These are phyloP conservation scores for Saturnispora saitoi DNA, from an alignment of 805 yeast genomes.

Conservation along the genomic window DNA sequence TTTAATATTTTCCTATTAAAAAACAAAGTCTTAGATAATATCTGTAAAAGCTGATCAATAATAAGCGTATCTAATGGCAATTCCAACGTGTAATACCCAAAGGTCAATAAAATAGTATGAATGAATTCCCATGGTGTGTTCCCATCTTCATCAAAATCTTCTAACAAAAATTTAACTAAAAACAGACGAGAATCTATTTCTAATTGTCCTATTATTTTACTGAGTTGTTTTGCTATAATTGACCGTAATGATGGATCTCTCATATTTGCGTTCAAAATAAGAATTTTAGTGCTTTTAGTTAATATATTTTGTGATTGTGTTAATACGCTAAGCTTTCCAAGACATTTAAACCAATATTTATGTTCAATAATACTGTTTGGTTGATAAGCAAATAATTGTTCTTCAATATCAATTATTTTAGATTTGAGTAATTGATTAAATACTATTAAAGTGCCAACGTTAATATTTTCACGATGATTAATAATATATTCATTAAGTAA, in stretches of 20 bases:
- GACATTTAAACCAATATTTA: not conserved
- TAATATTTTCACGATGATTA: not conserved
- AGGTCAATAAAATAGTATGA: constrained; percentile 51
- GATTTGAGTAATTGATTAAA: not conserved
- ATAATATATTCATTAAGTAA: constrained; percentile 20
- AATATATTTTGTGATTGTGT: not conserved
- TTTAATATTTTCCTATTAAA: constrained; percentile 51
- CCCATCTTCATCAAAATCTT: not conserved
- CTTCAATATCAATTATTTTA: not conserved
- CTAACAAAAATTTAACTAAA: not conserved
- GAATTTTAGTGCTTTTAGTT: constrained; percentile 6
- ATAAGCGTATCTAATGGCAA: not conserved
- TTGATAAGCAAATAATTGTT: not conserved
- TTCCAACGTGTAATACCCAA: constrained; percentile 36
- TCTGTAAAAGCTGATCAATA: constrained; percentile 25
- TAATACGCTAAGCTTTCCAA: not conserved
- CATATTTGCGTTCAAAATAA: constrained; percentile 37
- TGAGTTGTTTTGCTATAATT: constrained; percentile 56
- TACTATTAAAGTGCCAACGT: not conserved
- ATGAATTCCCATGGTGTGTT: not conserved
- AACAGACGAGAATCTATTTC: not conserved
- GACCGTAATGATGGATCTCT: constrained; percentile 53
- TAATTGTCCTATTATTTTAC: constrained; percentile 34
- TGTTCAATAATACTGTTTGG: not conserved
- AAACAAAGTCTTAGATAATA: constrained; percentile 41